A percentile compares a stretch with the other conserved stretches of the same genome.
Conservation (phyloP, 306 rosid genomes). For the Mimosa pudica region DNA sequence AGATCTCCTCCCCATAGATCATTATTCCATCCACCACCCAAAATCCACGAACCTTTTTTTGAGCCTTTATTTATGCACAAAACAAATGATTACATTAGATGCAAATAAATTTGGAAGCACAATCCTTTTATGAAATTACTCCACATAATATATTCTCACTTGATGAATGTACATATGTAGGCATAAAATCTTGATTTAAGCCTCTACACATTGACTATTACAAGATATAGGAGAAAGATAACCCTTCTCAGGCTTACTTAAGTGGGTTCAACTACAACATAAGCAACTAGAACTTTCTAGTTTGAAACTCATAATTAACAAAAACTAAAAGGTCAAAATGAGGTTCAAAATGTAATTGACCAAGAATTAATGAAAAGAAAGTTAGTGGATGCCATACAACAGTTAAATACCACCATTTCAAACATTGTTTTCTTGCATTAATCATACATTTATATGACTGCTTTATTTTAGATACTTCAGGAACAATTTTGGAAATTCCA, state of each 20-base stretch:
- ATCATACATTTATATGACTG: slow-evolving; percentile 6
- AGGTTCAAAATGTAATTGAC: slow-evolving; percentile 9
- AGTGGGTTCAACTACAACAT: not conserved
- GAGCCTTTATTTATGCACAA: slow-evolving; percentile 46
- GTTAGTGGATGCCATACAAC: not conserved
- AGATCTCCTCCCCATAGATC: slow-evolving; percentile 87
- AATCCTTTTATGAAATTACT: not conserved
- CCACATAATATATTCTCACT: slow-evolving; percentile 20
- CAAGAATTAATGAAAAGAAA: slow-evolving; percentile 14
- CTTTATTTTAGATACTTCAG: slow-evolving; percentile 9
- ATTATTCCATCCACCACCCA: slow-evolving; percentile 98
- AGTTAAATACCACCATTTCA: slow-evolving; percentile 1
- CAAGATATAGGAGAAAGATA: slow-evolving; percentile 14
- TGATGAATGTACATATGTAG: not conserved
- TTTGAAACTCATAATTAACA: not conserved
- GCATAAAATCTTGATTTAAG: not conserved
- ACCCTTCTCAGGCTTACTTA: not conserved
- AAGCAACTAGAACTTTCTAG: slow-evolving; percentile 13
- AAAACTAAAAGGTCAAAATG: slow-evolving; percentile 19
- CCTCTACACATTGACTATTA: slow-evolving; percentile 20
- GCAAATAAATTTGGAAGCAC: slow-evolving; percentile 8
- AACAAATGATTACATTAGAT: not conserved
- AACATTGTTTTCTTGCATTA: slow-evolving; percentile 18
- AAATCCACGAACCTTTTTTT: slow-evolving; percentile 77
- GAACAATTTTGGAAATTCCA: not conserved